Conservation (phyloP, 805 yeast genomes). For the Candida gorgasii region DNA sequence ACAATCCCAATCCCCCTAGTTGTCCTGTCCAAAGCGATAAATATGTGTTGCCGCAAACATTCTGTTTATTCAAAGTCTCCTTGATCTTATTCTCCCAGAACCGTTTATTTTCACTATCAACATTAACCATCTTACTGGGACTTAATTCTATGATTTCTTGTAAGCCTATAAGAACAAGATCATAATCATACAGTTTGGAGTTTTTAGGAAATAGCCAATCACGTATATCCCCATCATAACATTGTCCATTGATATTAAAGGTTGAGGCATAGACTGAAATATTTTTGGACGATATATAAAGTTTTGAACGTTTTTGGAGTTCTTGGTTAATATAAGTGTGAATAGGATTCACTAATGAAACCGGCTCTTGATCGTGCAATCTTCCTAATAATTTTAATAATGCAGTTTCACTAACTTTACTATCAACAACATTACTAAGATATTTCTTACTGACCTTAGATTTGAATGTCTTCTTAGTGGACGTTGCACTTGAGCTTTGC, state of each 20-base stretch:
- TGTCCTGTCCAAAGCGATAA: conserved; percentile 72
- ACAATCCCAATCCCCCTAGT: conserved; percentile 77
- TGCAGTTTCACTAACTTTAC: conserved; percentile 40
- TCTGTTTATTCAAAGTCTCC: conserved; percentile 40
- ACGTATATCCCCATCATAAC: conserved; percentile 41
- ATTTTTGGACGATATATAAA: conserved; percentile 42
- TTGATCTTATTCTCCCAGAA: conserved; percentile 69
- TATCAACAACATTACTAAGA: conserved; percentile 42
- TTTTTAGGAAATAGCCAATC: conserved; percentile 47
- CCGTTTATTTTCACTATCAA: conserved; percentile 61
- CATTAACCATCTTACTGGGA: conserved; percentile 78
- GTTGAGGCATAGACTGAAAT: conserved; percentile 50
- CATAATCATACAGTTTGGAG: conserved; percentile 61
- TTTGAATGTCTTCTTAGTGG: conserved; percentile 32
- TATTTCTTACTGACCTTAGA: conserved; percentile 39
- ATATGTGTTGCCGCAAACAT: conserved; percentile 44
- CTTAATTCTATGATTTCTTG: conserved; percentile 83
- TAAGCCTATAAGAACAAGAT: conserved; percentile 77
- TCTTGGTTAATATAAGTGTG: conserved; percentile 52
- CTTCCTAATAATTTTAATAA: conserved; percentile 52
- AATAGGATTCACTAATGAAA: conserved; percentile 51
- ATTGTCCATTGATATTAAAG: conserved; percentile 56
- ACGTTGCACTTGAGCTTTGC: conserved; percentile 45
- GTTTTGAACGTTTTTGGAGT: conserved; percentile 37
- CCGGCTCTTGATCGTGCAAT: conserved; percentile 44